These are phyloP conservation scores for Melanogaster broomeanus DNA, from an alignment of 768 basidiomycete species.

Conservation along the genomic window DNA sequence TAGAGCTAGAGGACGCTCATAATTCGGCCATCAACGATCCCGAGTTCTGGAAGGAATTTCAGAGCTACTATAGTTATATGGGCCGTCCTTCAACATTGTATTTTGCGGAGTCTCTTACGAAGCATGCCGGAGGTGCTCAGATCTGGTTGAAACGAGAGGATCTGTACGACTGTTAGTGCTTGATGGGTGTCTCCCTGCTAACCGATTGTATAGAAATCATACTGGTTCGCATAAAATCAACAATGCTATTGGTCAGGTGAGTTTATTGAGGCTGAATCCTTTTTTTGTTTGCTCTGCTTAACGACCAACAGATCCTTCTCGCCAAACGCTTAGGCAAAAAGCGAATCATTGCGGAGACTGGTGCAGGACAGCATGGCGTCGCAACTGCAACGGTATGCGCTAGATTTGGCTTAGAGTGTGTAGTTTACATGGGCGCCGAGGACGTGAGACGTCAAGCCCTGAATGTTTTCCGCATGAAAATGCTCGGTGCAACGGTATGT, in stretches of 20 bases:
- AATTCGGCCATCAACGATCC: constrained; percentile 85
- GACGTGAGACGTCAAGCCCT: constrained; percentile 94
- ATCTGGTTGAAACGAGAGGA: constrained; percentile 99
- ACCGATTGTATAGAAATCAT: constrained; percentile 69
- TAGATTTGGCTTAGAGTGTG: constrained; percentile 91
- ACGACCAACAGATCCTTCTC: constrained; percentile 69
- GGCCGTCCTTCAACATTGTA: constrained; percentile 93
- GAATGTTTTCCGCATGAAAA: constrained; percentile 97
- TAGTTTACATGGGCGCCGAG: constrained; percentile 98
- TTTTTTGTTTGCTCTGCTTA: neutral
- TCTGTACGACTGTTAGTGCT: constrained; percentile 48
- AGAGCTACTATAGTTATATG: constrained; percentile 87
- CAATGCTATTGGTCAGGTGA: constrained; percentile 93
- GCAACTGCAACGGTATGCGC: constrained; percentile 99
- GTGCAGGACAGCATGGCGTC: constrained; percentile 98
- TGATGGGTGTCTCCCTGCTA: neutral
- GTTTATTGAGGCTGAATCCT: constrained; percentile 10
- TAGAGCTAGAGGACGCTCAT: constrained; percentile 91
- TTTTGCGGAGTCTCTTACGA: constrained; percentile 87
- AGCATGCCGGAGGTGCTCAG: constrained; percentile 87
- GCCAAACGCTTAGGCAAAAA: constrained; percentile 94
- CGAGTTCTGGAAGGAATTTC: constrained; percentile 90
- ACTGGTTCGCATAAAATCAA: constrained; percentile 99
- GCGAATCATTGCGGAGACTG: constrained; percentile 97
- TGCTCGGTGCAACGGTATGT: constrained; percentile 88